Base-by-base conservation (phyloP, 768 basidiomycete species). In the Auricularia auricula-judae region DNA sequence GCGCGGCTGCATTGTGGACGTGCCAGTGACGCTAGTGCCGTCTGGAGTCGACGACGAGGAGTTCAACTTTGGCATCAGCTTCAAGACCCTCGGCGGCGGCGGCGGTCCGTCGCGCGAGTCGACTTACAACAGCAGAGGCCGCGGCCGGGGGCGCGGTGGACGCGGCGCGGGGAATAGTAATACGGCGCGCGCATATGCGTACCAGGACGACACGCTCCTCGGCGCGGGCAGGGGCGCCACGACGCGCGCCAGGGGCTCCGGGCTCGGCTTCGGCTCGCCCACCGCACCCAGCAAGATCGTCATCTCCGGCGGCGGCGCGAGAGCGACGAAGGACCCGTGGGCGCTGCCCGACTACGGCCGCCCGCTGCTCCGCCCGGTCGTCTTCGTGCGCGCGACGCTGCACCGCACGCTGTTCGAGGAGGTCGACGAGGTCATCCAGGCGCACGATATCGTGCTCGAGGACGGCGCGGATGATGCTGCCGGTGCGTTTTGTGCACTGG, bases 351-450 rank as follows among this genome's bases (percentile, higher is more conserved):
- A 82, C 65, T 74, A 80, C 33, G 81, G 84, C 44, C 75, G 89
- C 35, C 88, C 87, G 1, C 75, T 84, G 0, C 76, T 91, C 18
- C 77, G 78, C n/a, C 90, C 89, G 0, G 76, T 93, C 67, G 74
- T 75, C 12, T 92, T 93, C 67, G 88, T 92, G 12, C 84, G 77
- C 18, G 84, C 87, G 0, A 76, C 79, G 11, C 62, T 79, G 53
- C 83, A 81, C 1, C 75, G 81, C 63, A 72, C 80, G 70, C 64
- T 80, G 77, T 75, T 92, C 83, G 62, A 70, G 79, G 66, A 74
- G 79, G 67, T 73, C 42, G 62, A 78, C 10, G 80, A 86, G 56
- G 67, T 69, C 16, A 64, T 69, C 36, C 63, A 66, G 14, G 65
- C 64, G 12, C 67, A 66, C 43, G 63, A 59, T 4, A 59, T 59